Conservation (phyloP, 495 filamentous ascomycete species). For the Gamarada debralockiae region DNA sequence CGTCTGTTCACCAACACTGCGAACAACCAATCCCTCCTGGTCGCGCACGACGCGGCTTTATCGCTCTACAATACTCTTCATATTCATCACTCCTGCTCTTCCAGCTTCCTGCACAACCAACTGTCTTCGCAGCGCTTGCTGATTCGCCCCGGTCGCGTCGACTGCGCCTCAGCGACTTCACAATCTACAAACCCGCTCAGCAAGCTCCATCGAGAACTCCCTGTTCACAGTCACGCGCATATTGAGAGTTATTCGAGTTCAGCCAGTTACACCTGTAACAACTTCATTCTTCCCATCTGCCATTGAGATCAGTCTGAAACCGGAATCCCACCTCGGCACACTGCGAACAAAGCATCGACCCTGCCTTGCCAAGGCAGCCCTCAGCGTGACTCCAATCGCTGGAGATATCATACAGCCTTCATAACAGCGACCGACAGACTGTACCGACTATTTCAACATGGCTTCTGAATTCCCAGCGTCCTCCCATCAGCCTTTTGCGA, state of each 20-base stretch:
- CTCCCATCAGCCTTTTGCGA: constrained; percentile 21
- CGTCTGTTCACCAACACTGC: background rate
- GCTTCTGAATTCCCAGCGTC: constrained; percentile 15
- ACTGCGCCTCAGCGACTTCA: constrained; percentile 2
- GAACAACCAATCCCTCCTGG: background rate
- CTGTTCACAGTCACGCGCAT: background rate
- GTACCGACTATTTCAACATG: constrained; percentile 5
- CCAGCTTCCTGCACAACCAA: background rate
- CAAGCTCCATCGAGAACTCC: background rate
- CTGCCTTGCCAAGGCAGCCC: constrained; percentile 10
- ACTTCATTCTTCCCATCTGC: background rate
- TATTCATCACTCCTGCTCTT: background rate
- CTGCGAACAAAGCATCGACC: constrained; percentile 3
- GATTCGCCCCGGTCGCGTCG: constrained; percentile 1
- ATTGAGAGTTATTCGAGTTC: background rate
- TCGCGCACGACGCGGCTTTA: constrained; percentile 4
- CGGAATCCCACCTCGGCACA: background rate
- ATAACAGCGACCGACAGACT: constrained; percentile 5
- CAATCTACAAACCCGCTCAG: background rate
- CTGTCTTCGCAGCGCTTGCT: background rate
- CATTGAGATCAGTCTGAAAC: background rate
- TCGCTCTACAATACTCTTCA: background rate
- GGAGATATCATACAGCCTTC: background rate
- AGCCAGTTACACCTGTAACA: background rate
- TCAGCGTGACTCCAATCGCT: constrained; percentile 4